Evolutionary conservation across 164 flowering plant species (phyloP), one percentile per base, ranked within the genome.

Genomic region (Paratinospora sagittata): DNA sequence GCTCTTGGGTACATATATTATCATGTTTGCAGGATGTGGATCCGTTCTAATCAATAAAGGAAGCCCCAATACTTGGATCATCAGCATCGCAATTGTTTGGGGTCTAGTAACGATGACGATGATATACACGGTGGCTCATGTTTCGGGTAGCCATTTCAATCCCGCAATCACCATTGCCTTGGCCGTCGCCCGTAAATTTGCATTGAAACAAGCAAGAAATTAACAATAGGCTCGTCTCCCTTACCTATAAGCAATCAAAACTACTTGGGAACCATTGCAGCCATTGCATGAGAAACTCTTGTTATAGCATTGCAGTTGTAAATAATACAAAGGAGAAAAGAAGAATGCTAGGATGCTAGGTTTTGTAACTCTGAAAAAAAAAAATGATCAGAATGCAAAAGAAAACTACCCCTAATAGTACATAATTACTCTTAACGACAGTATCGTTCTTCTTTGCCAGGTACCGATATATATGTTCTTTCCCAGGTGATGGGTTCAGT

Each of bases 131-230:
- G 27, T 86, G 34, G 87, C 88, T n/a, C n/a, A n/a, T n/a, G n/a
- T n/a, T n/a, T n/a, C n/a, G n/a, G n/a, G n/a, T n/a, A n/a, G 6
- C 88, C 88, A 85, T 73, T 79, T 85, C 66, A 84, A 87, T 57
- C 89, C 91, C 58, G 81, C 89, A 8, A 79, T 85, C 71, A 82
- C 87, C n/a, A n/a, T 86, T 27, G 86, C 86, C 73, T 82, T 86
- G 27, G 88, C 91, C 3, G 68, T 79, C 17, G 60, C 70, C 21
- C 27, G 78, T 5, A 82, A 69, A 67, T 76, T 86, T 39, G 81
- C 81, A 23, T 78, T 78, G 79, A 79, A 72, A 63, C 81, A 77
- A 0, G 88, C n/a, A n/a, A n/a, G n/a, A n/a, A n/a, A 43, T 11
- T 16, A 43, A 43, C 49, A 43, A 16, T 7, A 43, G 49, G 2